Base-by-base conservation (phyloP, 2,329 filamentous ascomycete genomes). In the Trichoderma sp. region DNA sequence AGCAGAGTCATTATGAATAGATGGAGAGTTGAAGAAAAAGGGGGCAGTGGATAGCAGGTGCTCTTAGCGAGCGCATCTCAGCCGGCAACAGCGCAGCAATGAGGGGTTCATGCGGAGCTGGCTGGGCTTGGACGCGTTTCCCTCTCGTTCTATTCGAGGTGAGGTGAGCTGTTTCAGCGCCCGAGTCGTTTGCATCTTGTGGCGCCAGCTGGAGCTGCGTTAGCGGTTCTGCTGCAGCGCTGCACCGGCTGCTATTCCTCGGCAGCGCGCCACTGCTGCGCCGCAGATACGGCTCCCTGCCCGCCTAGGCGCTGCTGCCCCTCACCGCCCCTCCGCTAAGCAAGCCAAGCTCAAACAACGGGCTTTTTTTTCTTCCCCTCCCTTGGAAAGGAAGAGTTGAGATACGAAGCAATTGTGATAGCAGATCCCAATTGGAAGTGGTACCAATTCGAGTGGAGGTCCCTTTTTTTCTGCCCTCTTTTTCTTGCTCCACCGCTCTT, bases 21-120 rank as follows among this genome's bases (percentile, higher is more conserved):
- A n/a, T 8, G 3, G 40, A 19, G 14, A 19, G 40, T 8, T 19
- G 5, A n/a, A 10, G 16, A 43, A 43, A 43, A 43, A 10, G 40
- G 40, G 40, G 40, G 16, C n/a, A 49, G 47, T 49, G 47, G 47
- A 47, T 21, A 47, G 43, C 14, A 5, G 6, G 35, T 16, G 37
- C 37, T 19, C 40, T n/a, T 49, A 21, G 47, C 47, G 19, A 24
- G n/a, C 47, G n/a, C 8, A 16, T 13, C 47, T 49, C 47, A 49
- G 47, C 47, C 21, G n/a, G 47, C 47, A 21, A 24, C n/a, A 8
- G 47, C 47, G 40, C 33, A 11, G 33, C 49, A 55, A 1, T 56
- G 62, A 65, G 62, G 62, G 62, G 62, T 43, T 65, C 52, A 35
- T 29, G 16, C 53, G 63, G 63, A 66, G 63, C 63, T 43, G 40